These are phyloP conservation scores for Talaromyces funiculosus DNA, from an alignment of 2,329 filamentous ascomycete genomes.

Conservation along the genomic window DNA sequence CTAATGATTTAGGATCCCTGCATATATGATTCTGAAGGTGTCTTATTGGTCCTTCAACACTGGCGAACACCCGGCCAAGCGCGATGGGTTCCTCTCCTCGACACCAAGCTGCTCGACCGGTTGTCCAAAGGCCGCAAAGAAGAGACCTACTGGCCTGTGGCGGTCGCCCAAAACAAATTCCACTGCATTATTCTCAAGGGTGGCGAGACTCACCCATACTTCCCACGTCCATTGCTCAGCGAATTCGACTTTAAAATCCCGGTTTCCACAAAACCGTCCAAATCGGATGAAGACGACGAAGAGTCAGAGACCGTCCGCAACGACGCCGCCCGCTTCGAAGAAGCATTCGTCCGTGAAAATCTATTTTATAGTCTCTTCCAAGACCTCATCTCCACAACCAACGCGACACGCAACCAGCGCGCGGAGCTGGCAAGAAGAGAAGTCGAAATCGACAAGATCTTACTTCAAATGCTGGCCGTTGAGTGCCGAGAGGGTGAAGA, in stretches of 20 bases:
- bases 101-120: slow-evolving; percentile 77
- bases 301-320: slow-evolving; percentile 35
- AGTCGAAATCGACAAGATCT: slow-evolving; percentile 79
- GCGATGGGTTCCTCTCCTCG: slow-evolving; percentile 84
- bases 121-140: slow-evolving; percentile 78
- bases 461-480: slow-evolving; percentile 79
- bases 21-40: slow-evolving; percentile 90
- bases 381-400: slow-evolving; percentile 66
- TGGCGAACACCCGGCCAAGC: slow-evolving; percentile 84
- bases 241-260: slow-evolving; percentile 93
- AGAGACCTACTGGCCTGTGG: slow-evolving; percentile 92
- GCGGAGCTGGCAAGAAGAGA: slow-evolving; percentile 64
- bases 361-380: slow-evolving; percentile 67
- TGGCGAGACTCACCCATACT: slow-evolving; percentile 86
- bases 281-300: slow-evolving; percentile 33
- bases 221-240: slow-evolving; percentile 78
- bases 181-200: slow-evolving; percentile 99
- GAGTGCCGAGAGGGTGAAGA: slow-evolving; percentile 94
- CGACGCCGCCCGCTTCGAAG: slow-evolving; percentile 58
- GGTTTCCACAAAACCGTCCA: slow-evolving; percentile 51
- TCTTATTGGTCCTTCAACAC: slow-evolving; percentile 78
- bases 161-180: slow-evolving; percentile 84
- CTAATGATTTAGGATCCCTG: slow-evolving; percentile 66
- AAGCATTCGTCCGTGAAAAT: slow-evolving; percentile 70
- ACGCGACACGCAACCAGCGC: slow-evolving; percentile 60